Evolutionary conservation across 2,329 filamentous ascomycete species (phyloP).

Genomic region (Hymenoscyphus albidus): DNA sequence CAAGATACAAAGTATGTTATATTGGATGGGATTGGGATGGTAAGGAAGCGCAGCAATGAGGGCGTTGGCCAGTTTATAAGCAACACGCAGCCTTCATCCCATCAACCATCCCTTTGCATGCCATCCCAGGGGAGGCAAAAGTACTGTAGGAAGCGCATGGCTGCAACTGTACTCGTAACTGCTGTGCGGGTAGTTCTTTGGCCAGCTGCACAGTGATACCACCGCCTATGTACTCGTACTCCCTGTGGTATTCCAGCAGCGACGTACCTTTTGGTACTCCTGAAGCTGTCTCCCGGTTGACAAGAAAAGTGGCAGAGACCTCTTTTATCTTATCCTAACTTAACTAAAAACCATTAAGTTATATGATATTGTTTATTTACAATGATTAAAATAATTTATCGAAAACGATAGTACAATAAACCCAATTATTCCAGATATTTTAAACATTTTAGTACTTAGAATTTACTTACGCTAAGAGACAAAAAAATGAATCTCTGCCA

Average conservation of each 20-base stretch:
- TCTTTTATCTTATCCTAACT: too few species aligned
- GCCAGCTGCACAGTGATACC: neutral
- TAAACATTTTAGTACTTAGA: too few species aligned
- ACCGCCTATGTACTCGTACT: neutral
- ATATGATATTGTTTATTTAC: too few species aligned
- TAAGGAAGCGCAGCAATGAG: neutral
- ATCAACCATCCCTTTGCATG: neutral
- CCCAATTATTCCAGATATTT: too few species aligned
- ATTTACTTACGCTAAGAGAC: too few species aligned
- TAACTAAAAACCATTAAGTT: too few species aligned
- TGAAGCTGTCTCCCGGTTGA: neutral
- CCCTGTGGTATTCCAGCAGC: neutral
- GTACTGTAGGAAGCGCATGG: neutral
- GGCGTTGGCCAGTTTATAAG: conserved; percentile 1
- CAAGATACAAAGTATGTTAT: too few species aligned
- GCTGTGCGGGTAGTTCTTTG: neutral
- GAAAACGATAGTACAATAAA: too few species aligned
- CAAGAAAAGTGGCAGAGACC: too few species aligned
- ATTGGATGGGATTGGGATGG: too few species aligned
- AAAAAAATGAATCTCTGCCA: too few species aligned
- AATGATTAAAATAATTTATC: too few species aligned
- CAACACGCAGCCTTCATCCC: neutral
- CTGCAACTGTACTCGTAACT: conserved; percentile 3
- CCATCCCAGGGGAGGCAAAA: neutral
- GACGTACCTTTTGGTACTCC: neutral